Evolutionary conservation across 2,329 filamentous ascomycete species (phyloP), one percentile per base, ranked within the genome.

Genomic region (Aspergillus pseudonomiae): DNA sequence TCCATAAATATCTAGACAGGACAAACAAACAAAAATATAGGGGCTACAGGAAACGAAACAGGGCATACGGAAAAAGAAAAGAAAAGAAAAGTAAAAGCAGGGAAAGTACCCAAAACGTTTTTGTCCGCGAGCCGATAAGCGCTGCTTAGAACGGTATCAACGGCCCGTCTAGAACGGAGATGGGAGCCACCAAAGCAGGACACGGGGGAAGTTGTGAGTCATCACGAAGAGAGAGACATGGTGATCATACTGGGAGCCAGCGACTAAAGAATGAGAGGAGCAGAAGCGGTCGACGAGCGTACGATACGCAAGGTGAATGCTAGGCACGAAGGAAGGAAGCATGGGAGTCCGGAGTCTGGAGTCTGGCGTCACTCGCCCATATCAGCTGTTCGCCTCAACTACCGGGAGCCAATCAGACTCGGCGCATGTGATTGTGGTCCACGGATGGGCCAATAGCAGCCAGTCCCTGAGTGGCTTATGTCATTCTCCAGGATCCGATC

Each of bases 281-380:
- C 57, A 26, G 24, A 65, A 59, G 59, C 34, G 55, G 61, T 65
- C 46, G 67, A 65, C 56, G 53, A 63, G 56, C 32, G 53, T 56
- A 61, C 56, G 63, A 57, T 57, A 64, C 63, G 63, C 61, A 65
- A 56, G 62, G 45, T 58, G 32, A 54, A 62, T 43, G 50, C 59
- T 60, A 63, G 45, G 63, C 57, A 66, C 19, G 55, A 55, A 67
- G 62, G 48, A 58, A 54, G 43, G 57, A 34, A 24, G 32, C 36
- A 43, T 52, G 34, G 46, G 65, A 60, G 57, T 14, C 59, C 16
- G 36, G 36, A 48, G 26, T 57, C 11, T 30, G 54, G 56, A 43
- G 50, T 63, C 68, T 71, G 70, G 68, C 70, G 70, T 72, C 70
- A 72, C 65, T 71, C 50, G 66, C 63, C 61, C 39, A 62, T 70